phyloP scores from a whole-genome alignment of 345 rosid species.

The Eutrema japonicum region DNA sequence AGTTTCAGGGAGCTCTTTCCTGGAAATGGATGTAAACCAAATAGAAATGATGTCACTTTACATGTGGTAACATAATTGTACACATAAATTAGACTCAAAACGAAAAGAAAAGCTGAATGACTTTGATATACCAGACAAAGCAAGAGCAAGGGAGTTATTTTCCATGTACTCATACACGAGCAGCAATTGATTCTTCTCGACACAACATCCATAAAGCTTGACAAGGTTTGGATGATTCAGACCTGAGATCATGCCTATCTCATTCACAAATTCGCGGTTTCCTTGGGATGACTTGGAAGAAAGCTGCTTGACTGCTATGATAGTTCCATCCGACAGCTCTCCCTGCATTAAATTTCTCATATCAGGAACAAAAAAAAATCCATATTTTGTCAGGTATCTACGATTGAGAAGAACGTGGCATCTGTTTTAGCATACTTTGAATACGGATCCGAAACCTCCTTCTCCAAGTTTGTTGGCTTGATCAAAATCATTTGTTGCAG shows the following conservation, averaged over 20 bases:
- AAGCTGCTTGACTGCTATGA: slow-evolving; percentile 50
- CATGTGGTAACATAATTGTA: neutral
- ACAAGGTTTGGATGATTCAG: slow-evolving; percentile 52
- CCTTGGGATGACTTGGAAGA: slow-evolving; percentile 54
- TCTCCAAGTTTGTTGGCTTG: slow-evolving; percentile 42
- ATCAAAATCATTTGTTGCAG: slow-evolving; percentile 40
- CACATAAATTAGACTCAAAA: neutral
- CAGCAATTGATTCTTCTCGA: slow-evolving; percentile 45
- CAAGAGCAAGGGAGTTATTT: slow-evolving; percentile 49
- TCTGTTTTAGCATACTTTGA: slow-evolving; percentile 19
- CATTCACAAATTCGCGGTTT: slow-evolving; percentile 51
- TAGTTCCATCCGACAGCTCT: slow-evolving; percentile 32
- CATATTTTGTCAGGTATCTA: neutral
- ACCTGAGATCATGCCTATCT: slow-evolving; percentile 51
- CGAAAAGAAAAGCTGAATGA: neutral
- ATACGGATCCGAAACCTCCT: slow-evolving; percentile 44
- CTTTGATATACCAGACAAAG: slow-evolving; percentile 35
- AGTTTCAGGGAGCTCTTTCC: slow-evolving; percentile 34
- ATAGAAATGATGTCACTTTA: neutral
- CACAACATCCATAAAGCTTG: slow-evolving; percentile 48
- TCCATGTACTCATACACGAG: slow-evolving; percentile 54
- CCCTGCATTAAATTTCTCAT: slow-evolving; percentile 12
- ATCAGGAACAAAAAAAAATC: neutral
- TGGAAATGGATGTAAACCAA: neutral
- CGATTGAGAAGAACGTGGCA: neutral